Conservation (phyloP, 495 filamentous ascomycete species). For the Neurospora terricola region DNA sequence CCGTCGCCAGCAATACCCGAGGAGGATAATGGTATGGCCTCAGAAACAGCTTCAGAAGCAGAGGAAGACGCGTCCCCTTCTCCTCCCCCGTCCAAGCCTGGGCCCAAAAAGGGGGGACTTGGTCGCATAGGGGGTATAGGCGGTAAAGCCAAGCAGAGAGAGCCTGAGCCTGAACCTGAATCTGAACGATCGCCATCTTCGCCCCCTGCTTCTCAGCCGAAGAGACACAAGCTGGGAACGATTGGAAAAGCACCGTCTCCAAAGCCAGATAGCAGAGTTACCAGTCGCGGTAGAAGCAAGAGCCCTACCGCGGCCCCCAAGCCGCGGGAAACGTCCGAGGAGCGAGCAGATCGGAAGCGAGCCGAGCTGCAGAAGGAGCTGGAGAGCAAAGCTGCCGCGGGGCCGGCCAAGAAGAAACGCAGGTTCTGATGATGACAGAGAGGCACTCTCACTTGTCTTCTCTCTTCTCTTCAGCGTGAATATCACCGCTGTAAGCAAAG, state of each 20-base stretch:
- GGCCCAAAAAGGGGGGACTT: slow-evolving; percentile 20
- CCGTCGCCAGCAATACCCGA: slow-evolving; percentile 5
- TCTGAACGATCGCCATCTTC: slow-evolving; percentile 12
- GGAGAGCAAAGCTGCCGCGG: slow-evolving; percentile 53
- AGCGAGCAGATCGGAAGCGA: slow-evolving; percentile 53
- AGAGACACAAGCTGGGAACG: slow-evolving; percentile 22
- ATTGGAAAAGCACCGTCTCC: slow-evolving; percentile 22
- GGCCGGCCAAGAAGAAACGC: slow-evolving; percentile 57
- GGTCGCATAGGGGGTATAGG: slow-evolving; percentile 36
- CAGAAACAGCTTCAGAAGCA: slow-evolving; percentile 34
- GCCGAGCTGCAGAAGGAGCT: slow-evolving; percentile 54
- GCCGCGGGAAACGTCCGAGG: slow-evolving; percentile 34
- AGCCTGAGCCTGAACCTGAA: not conserved
- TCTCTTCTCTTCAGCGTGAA: not conserved
- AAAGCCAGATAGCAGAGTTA: slow-evolving; percentile 5
- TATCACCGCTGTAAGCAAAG: not conserved
- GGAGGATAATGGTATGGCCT: slow-evolving; percentile 3
- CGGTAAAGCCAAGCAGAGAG: slow-evolving; percentile 2
- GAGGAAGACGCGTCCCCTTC: slow-evolving; percentile 11
- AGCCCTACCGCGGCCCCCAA: slow-evolving; percentile 1
- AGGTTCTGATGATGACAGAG: slow-evolving; percentile 35
- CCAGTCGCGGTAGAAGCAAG: slow-evolving; percentile 7
- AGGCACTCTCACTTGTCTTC: not conserved
- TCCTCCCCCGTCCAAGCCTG: slow-evolving; percentile 11
- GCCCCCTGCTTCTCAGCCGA: slow-evolving; percentile 3